Conservation (phyloP, 2,329 filamentous ascomycete genomes). For the Westerdykella sp. region DNA sequence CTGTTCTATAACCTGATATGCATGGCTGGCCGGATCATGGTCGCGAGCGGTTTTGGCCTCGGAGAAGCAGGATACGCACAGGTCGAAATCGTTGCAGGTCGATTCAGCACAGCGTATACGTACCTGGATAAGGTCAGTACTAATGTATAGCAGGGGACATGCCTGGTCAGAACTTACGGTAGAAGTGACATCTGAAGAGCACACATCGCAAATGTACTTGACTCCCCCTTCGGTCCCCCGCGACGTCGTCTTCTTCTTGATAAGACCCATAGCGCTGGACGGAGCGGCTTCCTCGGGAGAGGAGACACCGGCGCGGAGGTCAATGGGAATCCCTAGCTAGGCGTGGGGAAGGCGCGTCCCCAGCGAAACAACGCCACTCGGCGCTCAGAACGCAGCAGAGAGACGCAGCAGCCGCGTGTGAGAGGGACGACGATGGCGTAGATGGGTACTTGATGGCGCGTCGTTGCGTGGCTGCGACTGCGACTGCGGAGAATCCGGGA, state of each 20-base stretch:
- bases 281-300: too few species aligned
- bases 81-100: constrained; percentile 86
- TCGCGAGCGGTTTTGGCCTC: constrained; percentile 72
- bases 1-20: constrained; percentile 92
- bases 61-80: constrained; percentile 92
- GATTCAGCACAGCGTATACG: constrained; percentile 85
- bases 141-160: constrained; percentile 1
- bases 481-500: too few species aligned
- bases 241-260: constrained; percentile 88
- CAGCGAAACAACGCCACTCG: too few species aligned
- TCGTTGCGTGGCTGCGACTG: too few species aligned
- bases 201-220: constrained; percentile 97
- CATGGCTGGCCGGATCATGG: constrained; percentile 80
- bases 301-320: too few species aligned
- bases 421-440: too few species aligned
- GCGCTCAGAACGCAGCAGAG: too few species aligned
- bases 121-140: constrained; percentile 52
- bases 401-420: too few species aligned
- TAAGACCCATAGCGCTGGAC: constrained; percentile 68
- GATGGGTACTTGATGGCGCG: too few species aligned
- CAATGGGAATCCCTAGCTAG: too few species aligned
- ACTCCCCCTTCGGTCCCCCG: constrained; percentile 68
- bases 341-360: too few species aligned
- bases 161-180: constrained; percentile 58
- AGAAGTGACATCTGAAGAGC: constrained; percentile 92